Evolutionary conservation across 2,329 filamentous ascomycete genomes (phyloP), one percentile per base, ranked within the genome.

Genomic region (Xylaria sp.): DNA sequence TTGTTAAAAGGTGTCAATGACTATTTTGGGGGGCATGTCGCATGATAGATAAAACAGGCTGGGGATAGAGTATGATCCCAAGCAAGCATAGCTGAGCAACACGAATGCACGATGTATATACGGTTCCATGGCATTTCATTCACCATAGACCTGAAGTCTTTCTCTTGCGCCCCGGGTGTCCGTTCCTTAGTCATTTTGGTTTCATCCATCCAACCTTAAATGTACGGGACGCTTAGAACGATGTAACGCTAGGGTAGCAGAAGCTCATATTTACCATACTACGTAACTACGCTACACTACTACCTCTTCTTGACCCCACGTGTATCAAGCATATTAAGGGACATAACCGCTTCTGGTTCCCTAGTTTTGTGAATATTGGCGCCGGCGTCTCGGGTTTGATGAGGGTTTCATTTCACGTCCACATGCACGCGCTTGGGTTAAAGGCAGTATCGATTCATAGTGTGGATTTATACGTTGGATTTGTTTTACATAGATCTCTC

Each of bases 21-120:
- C 54, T 58, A 62, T 65, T 52, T 51, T 23, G 13, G 51, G 23
- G 57, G 23, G 57, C 25, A 56, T 58, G 44, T 67, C 23, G 25
- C 61, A 67, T 58, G 54, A 59, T 50, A 69, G 44, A 44, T 60
- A 63, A 50, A 46, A 20, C 46, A 60, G 44, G 57, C 18, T 52
- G 50, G 28, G 41, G 41, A 18, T 44, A 48, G 10, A 15, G 23
- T n/a, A 20, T 12, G 20, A 31, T 31, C 56, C 51, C 8, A 31
- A 41, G 37, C 39, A 59, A 23, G 39, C 37, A 60, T 67, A 61
- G 34, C 50, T 37, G 58, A 34, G 23, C 12, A 20, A 65, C 52
- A 59, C 44, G 46, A 25, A 67, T 28, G 41, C 18, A 61, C 39
- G 8, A 37, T 37, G 59, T 46, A 41, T 58, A 56, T 63, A 63